Evolutionary conservation across 2,329 filamentous ascomycete species (phyloP), one percentile per base, ranked within the genome.

Genomic region (Coniochaeta sp.): DNA sequence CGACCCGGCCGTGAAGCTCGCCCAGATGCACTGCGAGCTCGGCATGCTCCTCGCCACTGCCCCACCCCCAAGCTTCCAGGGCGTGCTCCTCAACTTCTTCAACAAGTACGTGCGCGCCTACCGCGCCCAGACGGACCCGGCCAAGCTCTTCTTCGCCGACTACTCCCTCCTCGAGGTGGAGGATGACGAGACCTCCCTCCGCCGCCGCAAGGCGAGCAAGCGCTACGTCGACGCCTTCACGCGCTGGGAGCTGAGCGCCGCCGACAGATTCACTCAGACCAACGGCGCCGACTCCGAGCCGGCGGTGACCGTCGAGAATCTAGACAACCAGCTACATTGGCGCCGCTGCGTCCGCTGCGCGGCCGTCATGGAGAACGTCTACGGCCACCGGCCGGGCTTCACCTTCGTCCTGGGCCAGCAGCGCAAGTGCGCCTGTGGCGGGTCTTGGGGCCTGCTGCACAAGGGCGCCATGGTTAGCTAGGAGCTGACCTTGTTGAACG

Each of bases 141-240:
- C 87, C 11, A 81, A 81, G 62, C 78, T 96, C 57, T 90, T 89
- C 74, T 89, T 91, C 72, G 83, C 84, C 57, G 85, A 95, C 69
- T 90, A 87, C 60, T 79, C 79, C 57, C 82, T 90, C 70, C 77
- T 95, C 12, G 88, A 89, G 6, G 77, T 91, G 16, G 80, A 82
- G 11, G 81, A 87, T 59, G 84, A 87, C 62, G 73, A 73, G 16
- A 75, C 76, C 19, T 82, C 80, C 5, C 69, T 83, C 14, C 72
- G 69, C 3, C 67, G 69, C 22, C 73, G 74, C 61, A 73, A 70
- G 61, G 69, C 70, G 2, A 73, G 67, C 40, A 73, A 74, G 1
- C 65, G 68, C 7, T 77, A 79, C 59, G 72, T 85, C 6, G 83
- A 85, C 64, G 73, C 80, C 11, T 90, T 88, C 71, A 83, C 82